phyloP scores from a whole-genome alignment of 2,329 filamentous ascomycete genomes.

The Gyromitra esculenta region DNA sequence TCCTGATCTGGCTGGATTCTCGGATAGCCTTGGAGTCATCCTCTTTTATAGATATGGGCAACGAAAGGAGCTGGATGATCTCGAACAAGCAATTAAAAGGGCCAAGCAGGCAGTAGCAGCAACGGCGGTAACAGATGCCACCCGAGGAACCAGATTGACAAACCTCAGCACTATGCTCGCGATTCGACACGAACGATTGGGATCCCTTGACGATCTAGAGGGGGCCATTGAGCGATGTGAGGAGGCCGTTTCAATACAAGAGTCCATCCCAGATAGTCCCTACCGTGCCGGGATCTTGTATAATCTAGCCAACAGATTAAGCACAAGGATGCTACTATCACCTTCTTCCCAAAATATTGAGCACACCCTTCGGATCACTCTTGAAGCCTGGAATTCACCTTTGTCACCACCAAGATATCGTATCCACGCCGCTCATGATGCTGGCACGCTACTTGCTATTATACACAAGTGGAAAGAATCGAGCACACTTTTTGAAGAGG shows the following conservation, averaged over 20 bases:
- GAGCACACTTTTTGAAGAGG: slow-evolving; percentile 6
- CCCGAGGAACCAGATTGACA: too few relatives aligned
- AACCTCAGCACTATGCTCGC: neutral
- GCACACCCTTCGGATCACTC: neutral
- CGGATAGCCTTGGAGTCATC: neutral
- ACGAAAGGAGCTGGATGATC: neutral
- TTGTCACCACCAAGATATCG: slow-evolving; percentile 13
- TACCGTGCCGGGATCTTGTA: neutral
- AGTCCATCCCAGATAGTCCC: too few relatives aligned
- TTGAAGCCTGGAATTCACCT: slow-evolving; percentile 44
- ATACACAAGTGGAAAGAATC: neutral
- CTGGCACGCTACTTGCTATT: neutral
- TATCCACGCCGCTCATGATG: neutral
- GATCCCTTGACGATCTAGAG: slow-evolving; percentile 8
- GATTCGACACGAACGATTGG: neutral
- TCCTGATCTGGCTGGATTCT: neutral
- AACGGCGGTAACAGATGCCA: neutral
- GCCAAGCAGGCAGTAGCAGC: slow-evolving; percentile 12
- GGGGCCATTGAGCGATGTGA: slow-evolving; percentile 1
- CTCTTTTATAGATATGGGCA: neutral
- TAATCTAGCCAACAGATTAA: neutral
- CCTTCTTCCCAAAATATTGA: neutral
- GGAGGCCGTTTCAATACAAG: neutral
- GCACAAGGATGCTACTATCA: neutral
- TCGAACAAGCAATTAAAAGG: slow-evolving; percentile 5